Conservation (phyloP, 1,284 basidiomycete genomes). For the Veloboletus limbatus region DNA sequence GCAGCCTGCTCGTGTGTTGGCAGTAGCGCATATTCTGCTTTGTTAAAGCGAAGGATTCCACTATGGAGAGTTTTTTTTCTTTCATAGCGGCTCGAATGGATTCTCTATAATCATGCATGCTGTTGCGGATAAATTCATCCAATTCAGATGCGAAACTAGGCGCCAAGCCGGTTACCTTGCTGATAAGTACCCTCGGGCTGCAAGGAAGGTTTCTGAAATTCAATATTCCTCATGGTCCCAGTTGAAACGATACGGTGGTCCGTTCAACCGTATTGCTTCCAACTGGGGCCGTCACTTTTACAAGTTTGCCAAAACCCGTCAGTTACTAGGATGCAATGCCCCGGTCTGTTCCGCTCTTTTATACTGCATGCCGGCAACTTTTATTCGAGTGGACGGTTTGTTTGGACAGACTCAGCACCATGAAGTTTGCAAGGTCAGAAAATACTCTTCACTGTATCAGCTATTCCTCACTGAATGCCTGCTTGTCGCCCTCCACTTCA, state of each 20-base stretch:
- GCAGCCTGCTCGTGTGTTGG: constrained; percentile 38
- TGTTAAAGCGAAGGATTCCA: constrained; percentile 43
- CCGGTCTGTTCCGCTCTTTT: constrained; percentile 18
- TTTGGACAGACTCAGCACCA: constrained; percentile 17
- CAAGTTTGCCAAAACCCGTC: background rate
- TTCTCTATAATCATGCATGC: constrained; percentile 51
- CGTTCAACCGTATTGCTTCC: constrained; percentile 9
- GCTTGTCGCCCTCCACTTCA: background rate
- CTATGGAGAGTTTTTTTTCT: too few relatives aligned
- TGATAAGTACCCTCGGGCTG: background rate
- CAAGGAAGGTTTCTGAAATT: constrained; percentile 3
- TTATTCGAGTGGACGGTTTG: background rate
- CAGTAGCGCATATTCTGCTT: constrained; percentile 47
- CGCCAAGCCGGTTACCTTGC: background rate
- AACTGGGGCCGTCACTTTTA: background rate
- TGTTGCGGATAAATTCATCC: constrained; percentile 24
- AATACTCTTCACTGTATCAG: background rate
- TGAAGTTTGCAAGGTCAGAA: constrained; percentile 57
- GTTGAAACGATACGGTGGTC: background rate
- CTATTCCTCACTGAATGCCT: constrained; percentile 7
- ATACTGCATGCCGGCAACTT: background rate
- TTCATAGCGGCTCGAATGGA: constrained; percentile 48
- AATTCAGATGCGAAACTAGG: background rate
- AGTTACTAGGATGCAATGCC: constrained; percentile 8
- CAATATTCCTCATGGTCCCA: background rate